Percentiles rank a stretch among this genome's conserved stretches.
phyloP scores from a whole-genome alignment of 352 stramenopile genomes.

The Globisporangium okanoganense region DNA sequence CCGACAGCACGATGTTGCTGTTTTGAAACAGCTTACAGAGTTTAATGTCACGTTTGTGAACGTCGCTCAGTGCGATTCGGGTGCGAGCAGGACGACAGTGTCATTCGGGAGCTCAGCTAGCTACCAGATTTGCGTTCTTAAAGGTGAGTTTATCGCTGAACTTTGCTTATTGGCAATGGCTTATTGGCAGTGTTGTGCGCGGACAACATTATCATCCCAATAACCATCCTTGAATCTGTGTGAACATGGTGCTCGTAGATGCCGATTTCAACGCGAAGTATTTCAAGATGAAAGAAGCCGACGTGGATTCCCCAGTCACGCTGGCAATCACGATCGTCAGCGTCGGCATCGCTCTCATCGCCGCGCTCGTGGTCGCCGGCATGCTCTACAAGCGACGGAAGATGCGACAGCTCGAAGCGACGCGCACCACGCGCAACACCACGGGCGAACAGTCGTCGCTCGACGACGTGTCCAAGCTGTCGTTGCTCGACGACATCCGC shows the following conservation, averaged over 20 bases:
- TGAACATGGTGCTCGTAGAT: conserved; percentile 1
- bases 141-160: conserved; percentile 1
- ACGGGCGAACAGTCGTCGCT: neutral
- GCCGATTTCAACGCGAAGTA: conserved; percentile 13
- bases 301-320: neutral
- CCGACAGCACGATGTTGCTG: conserved; percentile 4
- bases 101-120: neutral
- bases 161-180: no score
- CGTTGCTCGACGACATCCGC: conserved; percentile 45
- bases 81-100: neutral
- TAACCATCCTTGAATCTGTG: neutral
- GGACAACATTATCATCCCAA: neutral
- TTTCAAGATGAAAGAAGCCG: neutral
- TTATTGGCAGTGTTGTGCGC: neutral
- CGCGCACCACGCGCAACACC: conserved; percentile 10
- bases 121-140: conserved; percentile 11
- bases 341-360: conserved; percentile 3
- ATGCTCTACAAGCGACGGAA: conserved; percentile 12
- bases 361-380: conserved; percentile 1
- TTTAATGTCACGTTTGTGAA: conserved; percentile 4
- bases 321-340: conserved; percentile 9
- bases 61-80: neutral
- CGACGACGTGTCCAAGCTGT: conserved; percentile 20
- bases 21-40: neutral
- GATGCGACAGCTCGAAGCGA: conserved; percentile 13